Evolutionary conservation across 108 stramenopile genomes (phyloP).

Genomic region (Hondaea fermentalgiana): DNA sequence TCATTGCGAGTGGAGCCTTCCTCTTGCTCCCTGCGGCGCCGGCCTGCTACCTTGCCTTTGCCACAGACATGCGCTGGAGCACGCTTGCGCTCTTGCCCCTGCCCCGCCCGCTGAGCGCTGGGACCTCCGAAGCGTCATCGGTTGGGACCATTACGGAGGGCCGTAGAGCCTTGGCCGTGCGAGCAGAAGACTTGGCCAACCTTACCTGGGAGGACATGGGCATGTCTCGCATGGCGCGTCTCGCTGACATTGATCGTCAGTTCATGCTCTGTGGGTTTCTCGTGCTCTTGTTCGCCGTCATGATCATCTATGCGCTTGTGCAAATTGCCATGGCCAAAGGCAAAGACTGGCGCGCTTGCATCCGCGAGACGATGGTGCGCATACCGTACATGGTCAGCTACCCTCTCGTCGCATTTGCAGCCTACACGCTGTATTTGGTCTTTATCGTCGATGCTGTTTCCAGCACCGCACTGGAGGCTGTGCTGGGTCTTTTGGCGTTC

Average conservation of each 20-base stretch:
- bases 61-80: background rate
- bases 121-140: too few relatives aligned
- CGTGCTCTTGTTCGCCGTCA: background rate
- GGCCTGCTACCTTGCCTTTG: background rate
- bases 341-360: background rate
- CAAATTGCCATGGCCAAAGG: background rate
- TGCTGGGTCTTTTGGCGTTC: background rate
- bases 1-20: background rate
- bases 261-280: background rate
- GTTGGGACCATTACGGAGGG: too few relatives aligned
- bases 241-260: background rate
- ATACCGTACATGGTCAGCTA: background rate
- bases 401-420: background rate
- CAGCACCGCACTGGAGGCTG: background rate
- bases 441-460: background rate
- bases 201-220: background rate
- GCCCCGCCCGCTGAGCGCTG: background rate
- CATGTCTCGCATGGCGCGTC: background rate
- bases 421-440: background rate
- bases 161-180: too few relatives aligned
- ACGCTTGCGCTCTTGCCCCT: background rate
- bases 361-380: background rate
- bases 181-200: background rate
- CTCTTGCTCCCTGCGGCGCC: background rate
- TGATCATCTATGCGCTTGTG: background rate